Evolutionary conservation across 2,329 filamentous ascomycete species (phyloP), one percentile per base, ranked within the genome.

Genomic region (Neoarthrinium moseri): DNA sequence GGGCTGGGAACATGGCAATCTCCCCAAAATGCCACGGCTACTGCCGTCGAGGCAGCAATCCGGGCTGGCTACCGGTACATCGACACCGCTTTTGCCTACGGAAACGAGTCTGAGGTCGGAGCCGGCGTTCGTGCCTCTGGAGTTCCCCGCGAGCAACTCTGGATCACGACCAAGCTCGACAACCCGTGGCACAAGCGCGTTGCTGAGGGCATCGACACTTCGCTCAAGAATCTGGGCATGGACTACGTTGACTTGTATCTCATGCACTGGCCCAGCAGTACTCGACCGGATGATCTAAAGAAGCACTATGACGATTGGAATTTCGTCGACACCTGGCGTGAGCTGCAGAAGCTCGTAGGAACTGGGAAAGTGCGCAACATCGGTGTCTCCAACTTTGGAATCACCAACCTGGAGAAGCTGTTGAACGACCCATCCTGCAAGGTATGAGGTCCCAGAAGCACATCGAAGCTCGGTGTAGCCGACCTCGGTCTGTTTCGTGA

Each of bases 351-450:
- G 74, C 73, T 89, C 37, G 70, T 81, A 20, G 79, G 68, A 10
- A 82, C 79, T 35, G 84, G 84, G 64, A 88, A 89, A 68, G 87
- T 87, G 42, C 80, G 77, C 68, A 89, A 89, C 73, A 90, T 92
- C 63, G 89, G 89, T 57, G 86, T 94, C 47, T 90, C 87, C 67
- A 95, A 95, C 77, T 94, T 95, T 65, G 86, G 78, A 52, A 89
- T 91, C 64, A 81, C 74, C 66, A 88, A 94, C 69, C 73, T 94
- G 29, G 86, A 92, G 75, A 87, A 81, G 66, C 77, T 94, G 48
- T 74, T 94, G 51, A 81, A 77, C 56, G 78, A 86, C 56, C 76
- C 80, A 10, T 75, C 73, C 52, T 80, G 74, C 70, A 84, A 83
- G 70, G 83, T 80, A 59, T 43, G 64, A 36, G 22, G 30, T 20